Evolutionary conservation across 768 basidiomycete species (phyloP), one percentile per base, ranked within the genome.

Genomic region (Mycena rosella): DNA sequence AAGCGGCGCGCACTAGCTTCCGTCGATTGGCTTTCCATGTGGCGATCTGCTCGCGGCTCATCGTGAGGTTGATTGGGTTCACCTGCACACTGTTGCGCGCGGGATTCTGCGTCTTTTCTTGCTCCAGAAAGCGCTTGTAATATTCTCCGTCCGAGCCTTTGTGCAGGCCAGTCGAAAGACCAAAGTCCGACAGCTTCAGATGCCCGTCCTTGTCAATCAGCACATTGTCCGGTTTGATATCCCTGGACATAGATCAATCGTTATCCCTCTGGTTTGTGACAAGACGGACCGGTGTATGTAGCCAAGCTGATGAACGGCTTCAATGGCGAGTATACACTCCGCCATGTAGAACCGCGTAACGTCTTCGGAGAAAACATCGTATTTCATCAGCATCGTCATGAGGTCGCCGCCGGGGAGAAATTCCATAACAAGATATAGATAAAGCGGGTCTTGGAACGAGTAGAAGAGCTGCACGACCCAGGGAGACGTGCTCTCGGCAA

Each of bases 341-440:
- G 97, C 97, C 89, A 99, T 98, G 80, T 99, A 99, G 81, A 99
- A 98, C 65, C 97, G 91, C 32, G 96, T 96, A 40, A 99, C 97
- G 76, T 99, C 97, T 79, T 99, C 98, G 9, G 95, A 95, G 82
- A 99, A 99, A 10, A 97, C 93, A 78, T 98, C 97, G 80, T 99
- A 99, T 80, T 98, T 99, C 92, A 99, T 99, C 73, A 99, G 84
- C 97, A 99, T 99, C 15, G 98, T 98, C 97, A 99, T 99, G 69
- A 99, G 84, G 78, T 99, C 97, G n/a, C 97, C 97, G 49, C 97
- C 97, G 40, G 89, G 88, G 48, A 90, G 84, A 72, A 88, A 88
- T 70, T 87, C 87, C 97, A 99, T 99, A 84, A 99, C 94, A 67
- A 99, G 88, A 82, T 98, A 99, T 29, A 99, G 89, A 77, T 97